Conservation (phyloP, 306 rosid species). For the Vigna angularis region DNA sequence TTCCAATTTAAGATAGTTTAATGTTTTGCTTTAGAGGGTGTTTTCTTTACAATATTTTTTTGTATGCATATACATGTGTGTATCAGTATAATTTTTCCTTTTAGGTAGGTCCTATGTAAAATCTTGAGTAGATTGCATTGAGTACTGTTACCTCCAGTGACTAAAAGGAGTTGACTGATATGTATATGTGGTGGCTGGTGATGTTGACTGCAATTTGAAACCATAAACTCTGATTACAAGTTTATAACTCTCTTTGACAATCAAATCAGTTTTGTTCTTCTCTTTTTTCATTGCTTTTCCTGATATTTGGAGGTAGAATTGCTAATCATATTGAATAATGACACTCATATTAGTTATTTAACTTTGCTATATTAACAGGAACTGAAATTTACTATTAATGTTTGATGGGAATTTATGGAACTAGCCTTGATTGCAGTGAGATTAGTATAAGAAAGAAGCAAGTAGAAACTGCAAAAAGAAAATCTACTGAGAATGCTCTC, state of each 20-base stretch:
- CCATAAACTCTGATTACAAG: background rate
- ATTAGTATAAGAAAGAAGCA: background rate
- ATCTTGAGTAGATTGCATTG: background rate
- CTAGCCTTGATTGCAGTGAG: background rate
- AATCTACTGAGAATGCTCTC: background rate
- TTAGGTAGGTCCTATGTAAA: background rate
- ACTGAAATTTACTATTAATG: background rate
- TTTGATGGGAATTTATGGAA: background rate
- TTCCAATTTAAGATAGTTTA: background rate
- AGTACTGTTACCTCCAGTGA: background rate
- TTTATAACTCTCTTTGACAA: background rate
- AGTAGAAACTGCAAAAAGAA: background rate
- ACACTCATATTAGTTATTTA: background rate
- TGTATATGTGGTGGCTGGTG: slow-evolving; percentile 21
- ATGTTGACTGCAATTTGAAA: slow-evolving; percentile 20
- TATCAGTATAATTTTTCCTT: background rate
- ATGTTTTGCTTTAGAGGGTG: background rate
- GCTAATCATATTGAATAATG: background rate
- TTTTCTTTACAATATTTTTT: background rate
- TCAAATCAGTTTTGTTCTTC: slow-evolving; percentile 10
- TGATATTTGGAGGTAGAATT: slow-evolving; percentile 8
- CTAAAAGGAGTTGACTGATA: slow-evolving; percentile 32
- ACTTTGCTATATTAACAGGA: slow-evolving; percentile 8
- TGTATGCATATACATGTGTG: background rate
- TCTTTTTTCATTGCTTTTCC: slow-evolving; percentile 11